A percentile compares a stretch with the other conserved stretches of the same genome.
These are phyloP conservation scores for Delitschia confertaspora DNA, from an alignment of 495 filamentous ascomycete species.

Conservation along the genomic window DNA sequence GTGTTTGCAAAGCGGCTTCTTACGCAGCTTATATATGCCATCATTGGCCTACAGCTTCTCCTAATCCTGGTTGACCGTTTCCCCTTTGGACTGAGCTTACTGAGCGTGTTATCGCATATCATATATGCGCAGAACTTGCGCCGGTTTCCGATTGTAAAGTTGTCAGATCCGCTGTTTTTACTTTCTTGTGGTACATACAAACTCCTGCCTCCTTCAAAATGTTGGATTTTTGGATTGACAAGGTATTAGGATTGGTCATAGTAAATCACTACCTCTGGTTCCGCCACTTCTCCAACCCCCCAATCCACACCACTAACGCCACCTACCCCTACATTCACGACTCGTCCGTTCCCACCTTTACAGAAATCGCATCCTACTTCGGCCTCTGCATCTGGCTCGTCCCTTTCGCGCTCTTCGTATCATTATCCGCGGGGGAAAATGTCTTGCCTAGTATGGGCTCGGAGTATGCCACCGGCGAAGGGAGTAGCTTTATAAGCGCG, in stretches of 20 bases:
- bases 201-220: not conserved
- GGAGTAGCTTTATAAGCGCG: constrained; percentile 35
- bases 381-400: constrained; percentile 95
- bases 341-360: constrained; percentile 58
- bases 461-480: constrained; percentile 54
- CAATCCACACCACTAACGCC: constrained; percentile 26
- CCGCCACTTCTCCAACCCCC: constrained; percentile 65
- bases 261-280: constrained; percentile 98
- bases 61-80: constrained; percentile 77
- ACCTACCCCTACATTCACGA: constrained; percentile 40
- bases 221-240: too few species aligned
- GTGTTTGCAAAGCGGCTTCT: constrained; percentile 81
- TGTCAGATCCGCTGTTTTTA: constrained; percentile 82
- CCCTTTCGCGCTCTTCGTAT: constrained; percentile 91
- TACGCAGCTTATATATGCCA: constrained; percentile 71
- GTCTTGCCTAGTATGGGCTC: constrained; percentile 79
- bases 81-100: constrained; percentile 58
- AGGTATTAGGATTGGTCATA: constrained; percentile 58
- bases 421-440: constrained; percentile 85
- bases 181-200: constrained; percentile 59
- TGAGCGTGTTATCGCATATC: constrained; percentile 74
- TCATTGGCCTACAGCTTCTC: constrained; percentile 66
- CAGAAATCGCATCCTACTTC: constrained; percentile 92
- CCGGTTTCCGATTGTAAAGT: constrained; percentile 77
- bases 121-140: constrained; percentile 86